Evolutionary conservation across 192 early-diverging fungal genomes (phyloP), one percentile per base, ranked within the genome.

Genomic region (Coemansia sp.): DNA sequence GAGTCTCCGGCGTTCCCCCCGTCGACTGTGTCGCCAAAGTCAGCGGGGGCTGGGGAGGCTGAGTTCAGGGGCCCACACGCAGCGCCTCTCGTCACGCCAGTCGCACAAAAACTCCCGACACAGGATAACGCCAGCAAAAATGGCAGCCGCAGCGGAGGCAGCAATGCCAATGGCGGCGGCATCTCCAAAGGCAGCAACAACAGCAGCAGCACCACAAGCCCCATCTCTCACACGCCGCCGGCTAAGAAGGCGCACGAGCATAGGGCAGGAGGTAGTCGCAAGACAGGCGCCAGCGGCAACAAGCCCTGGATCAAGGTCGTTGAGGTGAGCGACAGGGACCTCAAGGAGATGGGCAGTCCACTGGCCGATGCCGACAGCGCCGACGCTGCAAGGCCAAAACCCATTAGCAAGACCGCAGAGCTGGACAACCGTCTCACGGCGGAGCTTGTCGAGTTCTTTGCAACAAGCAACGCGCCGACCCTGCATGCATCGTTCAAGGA

Each of bases 401-500:
- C 52, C 28, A 4, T 30, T 31, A 74, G 56, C 54, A 68, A 72
- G 48, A 31, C 62, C 0, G 72, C 65, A 1, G 62, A 61, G 45
- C 79, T 75, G 33, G 72, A 70, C 44, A 54, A 19, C 23, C 72
- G 72, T 6, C 57, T 75, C 41, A 47, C 62, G 28, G 55, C 36
- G 29, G 67, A 77, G 55, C 68, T 72, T 9, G 41, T 57, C 31
- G 55, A 50, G 29, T 52, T 55, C 6, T 36, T 67, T 45, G 61
- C 62, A 8, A 56, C 36, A 30, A 37, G 25, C 34, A 41, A 42
- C 13, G 42, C 38, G 50, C 56, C 55, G 1, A 42, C 74, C 17
- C 57, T 84, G 36, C 72, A 83, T 7, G 84, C 84, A 3, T 84
- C 88, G 66, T 81, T 90, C 44, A 92, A 93, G 62, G 89, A 94